phyloP scores from a whole-genome alignment of 805 yeast genomes.

The Kodamaea hsintzibuensis region DNA sequence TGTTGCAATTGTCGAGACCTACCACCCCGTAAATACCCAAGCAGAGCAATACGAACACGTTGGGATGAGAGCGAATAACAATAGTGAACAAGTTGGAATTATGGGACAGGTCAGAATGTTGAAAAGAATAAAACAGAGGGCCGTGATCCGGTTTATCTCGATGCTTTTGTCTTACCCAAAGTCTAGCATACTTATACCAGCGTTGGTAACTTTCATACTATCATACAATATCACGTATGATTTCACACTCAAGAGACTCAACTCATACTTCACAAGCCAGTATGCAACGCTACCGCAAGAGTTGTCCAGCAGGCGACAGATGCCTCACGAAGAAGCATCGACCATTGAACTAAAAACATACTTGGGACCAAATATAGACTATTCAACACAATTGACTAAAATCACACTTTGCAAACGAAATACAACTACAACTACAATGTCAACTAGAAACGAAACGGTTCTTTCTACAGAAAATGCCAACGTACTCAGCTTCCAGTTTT shows the following conservation, averaged over 20 bases:
- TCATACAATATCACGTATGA: conserved; percentile 40
- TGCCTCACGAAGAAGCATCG: background rate
- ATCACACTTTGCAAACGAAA: conserved; percentile 9
- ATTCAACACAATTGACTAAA: conserved; percentile 6
- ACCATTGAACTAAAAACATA: background rate
- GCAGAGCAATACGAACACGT: background rate
- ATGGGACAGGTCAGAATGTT: conserved; percentile 1
- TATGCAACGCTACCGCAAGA: conserved; percentile 10
- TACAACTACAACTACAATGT: background rate
- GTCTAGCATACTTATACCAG: conserved; percentile 30
- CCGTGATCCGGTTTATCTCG: conserved; percentile 15
- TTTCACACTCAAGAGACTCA: conserved; percentile 27
- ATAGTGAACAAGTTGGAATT: background rate
- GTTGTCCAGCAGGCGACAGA: background rate
- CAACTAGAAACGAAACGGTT: background rate
- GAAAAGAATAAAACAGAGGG: conserved; percentile 6
- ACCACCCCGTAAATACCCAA: background rate
- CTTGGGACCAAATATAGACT: background rate
- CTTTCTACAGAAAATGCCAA: conserved; percentile 7
- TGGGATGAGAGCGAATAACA: background rate
- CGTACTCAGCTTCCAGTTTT: conserved; percentile 14
- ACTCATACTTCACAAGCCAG: conserved; percentile 19
- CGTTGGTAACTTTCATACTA: conserved; percentile 30
- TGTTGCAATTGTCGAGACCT: background rate
- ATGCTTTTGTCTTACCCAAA: conserved; percentile 28